Base-by-base conservation (phyloP, 768 basidiomycete species). In the Leccinum imitatum region DNA sequence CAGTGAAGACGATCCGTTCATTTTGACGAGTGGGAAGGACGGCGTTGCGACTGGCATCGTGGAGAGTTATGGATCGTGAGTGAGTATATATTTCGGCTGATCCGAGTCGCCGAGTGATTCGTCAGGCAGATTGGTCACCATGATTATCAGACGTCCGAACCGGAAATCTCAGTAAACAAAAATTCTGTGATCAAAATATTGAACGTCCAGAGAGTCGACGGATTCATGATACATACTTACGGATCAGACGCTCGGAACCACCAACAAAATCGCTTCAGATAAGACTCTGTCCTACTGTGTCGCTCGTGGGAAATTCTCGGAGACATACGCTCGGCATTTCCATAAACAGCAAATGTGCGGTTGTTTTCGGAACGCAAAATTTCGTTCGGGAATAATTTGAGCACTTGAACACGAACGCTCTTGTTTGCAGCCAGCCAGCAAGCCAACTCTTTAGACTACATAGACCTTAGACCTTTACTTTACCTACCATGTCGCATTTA, bases 401-500 rank as follows among this genome's bases (percentile, higher is more conserved):
- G 19, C 47, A 25, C n/a, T 50, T 15, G 13, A 50, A 11, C 46
- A 33, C 21, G 25, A 50, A 33, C 55, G 2, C 33, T 53, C 56
- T 57, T 31, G 53, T 54, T 19, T 50, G 50, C 10, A 50, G 6
- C 13, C 23, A 27, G 23, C 23, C 17, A 33, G 19, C 31, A 23
- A 53, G 53, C 17, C 37, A 27, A 46, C n/a, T 41, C n/a, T 31
- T 13, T 50, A 19, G 51, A 59, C 35, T 50, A 53, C 37, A 9
- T 60, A 44, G 50, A 58, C 41, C 6, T 37, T 59, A 19, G 53
- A 63, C 47, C 13, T 47, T n/a, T 15, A 46, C 5, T 21, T 37
- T 47, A 59, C 10, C 27, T 13, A 50, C 35, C 41, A 63, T 63
- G 63, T 54, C 63, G 23, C 62, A 63, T 46, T 48, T 63, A n/a